Percentiles rank a stretch among this genome's conserved stretches.
phyloP scores from a whole-genome alignment of 768 basidiomycete genomes.

The Termitomyces sp. region DNA sequence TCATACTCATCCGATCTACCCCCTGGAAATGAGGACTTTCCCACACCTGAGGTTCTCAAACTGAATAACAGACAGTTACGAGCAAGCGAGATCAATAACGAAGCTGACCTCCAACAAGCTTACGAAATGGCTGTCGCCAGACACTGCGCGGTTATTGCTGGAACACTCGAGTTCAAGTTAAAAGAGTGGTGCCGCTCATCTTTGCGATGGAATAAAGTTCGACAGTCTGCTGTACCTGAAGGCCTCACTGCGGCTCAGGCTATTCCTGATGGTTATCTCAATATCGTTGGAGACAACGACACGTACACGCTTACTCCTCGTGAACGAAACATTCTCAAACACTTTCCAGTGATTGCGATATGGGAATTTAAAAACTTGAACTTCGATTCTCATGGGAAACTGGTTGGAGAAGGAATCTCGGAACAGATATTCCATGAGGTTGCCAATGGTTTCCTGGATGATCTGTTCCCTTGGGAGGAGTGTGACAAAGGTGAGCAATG shows the following conservation, averaged over 20 bases:
- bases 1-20: neutral
- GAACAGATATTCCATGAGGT: neutral
- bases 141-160: neutral
- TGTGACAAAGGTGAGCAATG: neutral
- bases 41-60: neutral
- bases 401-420: neutral
- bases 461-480: neutral
- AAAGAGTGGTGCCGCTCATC: neutral
- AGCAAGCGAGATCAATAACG: neutral
- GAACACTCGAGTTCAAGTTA: neutral
- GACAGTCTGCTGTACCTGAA: neutral
- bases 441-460: neutral
- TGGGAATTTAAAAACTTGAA: conserved; percentile 5
- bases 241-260: neutral
- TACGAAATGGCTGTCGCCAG: neutral
- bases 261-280: too few relatives aligned
- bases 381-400: neutral
- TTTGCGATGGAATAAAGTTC: neutral
- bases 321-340: neutral
- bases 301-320: neutral
- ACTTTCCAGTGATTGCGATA: neutral
- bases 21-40: neutral
- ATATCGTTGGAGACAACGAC: neutral
- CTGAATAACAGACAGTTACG: neutral
- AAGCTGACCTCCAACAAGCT: neutral